Base-by-base conservation (phyloP, 2,329 filamentous ascomycete species). In the Zymoseptoria crescenta region DNA sequence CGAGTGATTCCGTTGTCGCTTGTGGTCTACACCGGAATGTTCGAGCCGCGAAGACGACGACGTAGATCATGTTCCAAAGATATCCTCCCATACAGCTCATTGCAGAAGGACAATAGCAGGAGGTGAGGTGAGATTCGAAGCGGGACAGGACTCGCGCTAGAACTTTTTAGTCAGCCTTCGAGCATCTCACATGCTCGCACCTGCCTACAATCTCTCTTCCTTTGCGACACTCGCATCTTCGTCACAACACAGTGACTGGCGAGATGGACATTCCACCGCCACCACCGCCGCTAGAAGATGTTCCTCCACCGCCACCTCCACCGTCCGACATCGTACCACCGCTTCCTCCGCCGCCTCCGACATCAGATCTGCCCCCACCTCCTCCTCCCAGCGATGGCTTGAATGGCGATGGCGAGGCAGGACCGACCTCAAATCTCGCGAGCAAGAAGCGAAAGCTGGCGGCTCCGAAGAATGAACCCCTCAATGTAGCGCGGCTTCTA, bases 401-500 rank as follows among this genome's bases (percentile, higher is more conserved):
- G 4, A 20, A 21, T 13, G 48, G 52, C 13, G 52, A 54, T 30
- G 49, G 27, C 13, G 54, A 57, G 30, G 30, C 50, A 19, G 59
- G 55, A 30, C 35, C 60, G 10, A 54, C 51, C 1, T 19, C 49
- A 24, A n/a, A 13, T 6, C 13, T 45, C 35, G 35, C 3, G 35
- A 45, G 35, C 35, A 71, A 70, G 59, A 71, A 79, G 74, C 77
- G 80, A 66, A 83, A 83, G 69, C 83, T 84, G 67, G 55, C 62
- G 8, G 57, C 75, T 62, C 65, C 51, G 56, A 74, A 60, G 75
- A 76, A 65, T 63, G 74, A 69, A 68, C 88, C 88, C 8, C 78
- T 96, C 53, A 92, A 90, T 71, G 87, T 96, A 58, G 91, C 96
- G 74, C 89, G 96, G 67, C 82, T 96, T 4, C 76, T 96, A 21